Conservation (phyloP, 192 early-diverging fungal genomes). For the Linnemannia hyalina region DNA sequence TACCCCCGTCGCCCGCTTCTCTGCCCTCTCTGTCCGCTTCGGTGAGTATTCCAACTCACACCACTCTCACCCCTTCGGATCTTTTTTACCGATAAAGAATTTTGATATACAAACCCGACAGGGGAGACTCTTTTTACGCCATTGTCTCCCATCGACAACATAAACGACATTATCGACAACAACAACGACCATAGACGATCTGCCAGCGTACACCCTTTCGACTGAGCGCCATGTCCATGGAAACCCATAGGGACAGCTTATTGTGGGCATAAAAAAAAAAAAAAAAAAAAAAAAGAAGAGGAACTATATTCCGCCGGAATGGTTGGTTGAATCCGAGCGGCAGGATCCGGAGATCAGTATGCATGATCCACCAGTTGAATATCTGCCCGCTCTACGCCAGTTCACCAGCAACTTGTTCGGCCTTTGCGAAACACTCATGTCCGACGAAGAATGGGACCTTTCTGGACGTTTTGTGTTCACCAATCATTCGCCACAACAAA, state of each 20-base stretch:
- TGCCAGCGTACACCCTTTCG: background rate
- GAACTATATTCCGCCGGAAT: background rate
- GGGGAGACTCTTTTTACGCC: background rate
- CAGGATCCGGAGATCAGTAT: slow-evolving; percentile 9
- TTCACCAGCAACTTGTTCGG: background rate
- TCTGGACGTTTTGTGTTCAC: background rate
- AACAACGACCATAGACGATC: background rate
- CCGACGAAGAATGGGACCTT: background rate
- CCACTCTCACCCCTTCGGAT: slow-evolving; percentile 7
- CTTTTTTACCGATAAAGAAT: slow-evolving; percentile 26
- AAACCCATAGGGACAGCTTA: background rate
- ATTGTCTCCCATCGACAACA: background rate
- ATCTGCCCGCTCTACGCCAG: background rate
- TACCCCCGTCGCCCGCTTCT: slow-evolving; percentile 61
- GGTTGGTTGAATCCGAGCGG: slow-evolving; percentile 1
- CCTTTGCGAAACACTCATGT: background rate
- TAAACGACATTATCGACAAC: background rate
- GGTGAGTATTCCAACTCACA: slow-evolving; percentile 49
- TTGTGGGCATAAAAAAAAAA: background rate
- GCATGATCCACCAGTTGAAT: background rate
- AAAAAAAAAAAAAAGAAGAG: background rate
- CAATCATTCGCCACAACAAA: background rate
- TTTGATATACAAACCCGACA: slow-evolving; percentile 1
- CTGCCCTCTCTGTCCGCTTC: slow-evolving; percentile 63
- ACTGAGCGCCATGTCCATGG: background rate